phyloP scores from a whole-genome alignment of 2,329 filamentous ascomycete species.

The Alternaria arbusti region DNA sequence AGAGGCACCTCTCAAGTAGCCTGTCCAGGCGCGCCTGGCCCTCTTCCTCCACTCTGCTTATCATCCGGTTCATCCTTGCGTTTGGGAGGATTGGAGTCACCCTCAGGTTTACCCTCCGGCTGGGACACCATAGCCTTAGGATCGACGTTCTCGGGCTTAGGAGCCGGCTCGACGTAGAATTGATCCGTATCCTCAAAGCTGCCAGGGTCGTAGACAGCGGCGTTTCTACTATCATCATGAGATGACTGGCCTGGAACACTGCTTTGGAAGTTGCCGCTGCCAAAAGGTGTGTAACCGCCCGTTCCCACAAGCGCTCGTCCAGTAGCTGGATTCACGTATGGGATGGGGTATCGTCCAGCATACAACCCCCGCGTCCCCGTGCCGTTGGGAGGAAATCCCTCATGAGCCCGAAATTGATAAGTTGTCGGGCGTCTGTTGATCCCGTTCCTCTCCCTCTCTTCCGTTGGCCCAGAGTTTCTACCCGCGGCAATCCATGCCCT shows the following conservation, averaged over 20 bases:
- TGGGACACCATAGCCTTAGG: not conserved
- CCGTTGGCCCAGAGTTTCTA: not conserved
- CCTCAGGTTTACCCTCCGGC: no score
- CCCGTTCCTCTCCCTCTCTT: not conserved
- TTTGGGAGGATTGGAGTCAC: fast-evolving
- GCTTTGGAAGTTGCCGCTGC: not conserved
- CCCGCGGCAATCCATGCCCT: not conserved
- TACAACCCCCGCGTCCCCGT: not conserved
- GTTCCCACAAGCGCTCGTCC: not conserved
- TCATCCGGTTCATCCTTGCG: not conserved
- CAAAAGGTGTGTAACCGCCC: not conserved
- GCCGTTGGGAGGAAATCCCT: not conserved
- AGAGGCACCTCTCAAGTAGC: not conserved
- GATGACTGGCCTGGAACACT: not conserved
- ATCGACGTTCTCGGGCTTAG: not conserved
- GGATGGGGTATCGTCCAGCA: not conserved
- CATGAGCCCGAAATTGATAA: not conserved
- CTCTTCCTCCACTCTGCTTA: not conserved
- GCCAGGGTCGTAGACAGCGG: not conserved
- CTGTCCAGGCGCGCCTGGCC: not conserved
- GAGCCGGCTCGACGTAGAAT: not conserved
- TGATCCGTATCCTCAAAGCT: not conserved
- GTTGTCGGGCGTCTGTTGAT: not conserved
- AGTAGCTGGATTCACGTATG: not conserved
- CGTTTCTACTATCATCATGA: not conserved